Base-by-base conservation (phyloP, 176 grass and related monocot species). In the Echinochloa phyllopogon region DNA sequence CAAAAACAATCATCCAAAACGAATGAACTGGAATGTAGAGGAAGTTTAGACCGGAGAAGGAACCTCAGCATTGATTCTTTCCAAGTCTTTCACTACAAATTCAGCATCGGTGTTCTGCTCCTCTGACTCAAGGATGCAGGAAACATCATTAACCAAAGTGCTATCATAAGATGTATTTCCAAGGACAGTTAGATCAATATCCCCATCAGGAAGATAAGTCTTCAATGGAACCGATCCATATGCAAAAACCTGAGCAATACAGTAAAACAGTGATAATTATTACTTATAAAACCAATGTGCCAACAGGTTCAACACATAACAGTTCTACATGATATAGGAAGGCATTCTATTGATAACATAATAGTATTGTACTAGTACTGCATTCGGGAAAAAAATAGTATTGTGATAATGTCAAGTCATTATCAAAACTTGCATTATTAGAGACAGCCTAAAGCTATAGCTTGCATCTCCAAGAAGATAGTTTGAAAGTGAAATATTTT, bases 151-250 rank as follows among this genome's bases (percentile, higher is more conserved):
- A 55, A 88, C 47, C 43, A 95, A 79, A 82, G 82, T 84, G 82
- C 88, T 87, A 44, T 84, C 83, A 42, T 70, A 58, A 57, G 84
- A 74, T 79, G 83, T 69, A 74, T 84, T 91, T 58, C 85, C 74
- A 49, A 98, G 83, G 75, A 86, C 73, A 52, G 96, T 98, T 60
- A 98, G 87, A 85, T 98, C 96, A 84, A 98, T 86, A 75, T 98
- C 96, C 65, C 96, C 96, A 77, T 98, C 96, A 72, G 93, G 96
- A 77, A 98, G 96, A 51, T 95, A 98, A 76, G 96, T 95, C 88
- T 98, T 98, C 67, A 98, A 79, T 74, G 93, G 96, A 60, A 95
- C 93, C 9, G 96, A 98, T 86, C 96, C 96, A 74, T 87, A 98
- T 83, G 87, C 77, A 84, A 98, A 85, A 41, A 92, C 91, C 96